A percentile compares a stretch with the other conserved stretches of the same genome.
phyloP scores from a whole-genome alignment of 2,329 filamentous ascomycete species.

The Phialemonium atrogriseum region DNA sequence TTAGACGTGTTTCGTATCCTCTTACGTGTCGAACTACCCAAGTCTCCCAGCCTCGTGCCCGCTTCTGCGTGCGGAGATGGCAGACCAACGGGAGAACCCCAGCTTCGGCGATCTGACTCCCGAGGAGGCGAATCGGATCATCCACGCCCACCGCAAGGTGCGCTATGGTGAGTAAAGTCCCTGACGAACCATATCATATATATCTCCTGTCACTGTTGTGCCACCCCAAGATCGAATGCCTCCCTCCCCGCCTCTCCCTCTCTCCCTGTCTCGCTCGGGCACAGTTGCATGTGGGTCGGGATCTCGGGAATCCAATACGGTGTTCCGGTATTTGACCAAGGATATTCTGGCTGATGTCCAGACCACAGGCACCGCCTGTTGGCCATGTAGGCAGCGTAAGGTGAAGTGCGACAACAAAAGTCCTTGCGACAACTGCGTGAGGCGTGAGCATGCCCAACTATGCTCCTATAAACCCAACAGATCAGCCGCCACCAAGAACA shows the following conservation, averaged over 20 bases:
- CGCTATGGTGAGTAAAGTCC: slow-evolving; percentile 49
- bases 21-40: too few species aligned
- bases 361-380: slow-evolving; percentile 50
- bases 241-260: too few species aligned
- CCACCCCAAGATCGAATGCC: too few species aligned
- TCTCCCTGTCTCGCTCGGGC: too few species aligned
- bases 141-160: slow-evolving; percentile 61
- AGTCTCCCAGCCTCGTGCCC: background rate
- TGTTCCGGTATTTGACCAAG: background rate
- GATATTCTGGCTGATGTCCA: background rate
- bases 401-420: slow-evolving; percentile 64
- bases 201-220: background rate
- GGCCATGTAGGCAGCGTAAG: slow-evolving; percentile 60
- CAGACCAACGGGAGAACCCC: slow-evolving; percentile 34
- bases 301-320: too few species aligned
- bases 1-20: background rate
- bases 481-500: slow-evolving; percentile 25
- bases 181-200: slow-evolving; percentile 2
- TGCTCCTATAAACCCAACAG: slow-evolving; percentile 61
- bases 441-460: slow-evolving; percentile 54
- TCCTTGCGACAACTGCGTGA: slow-evolving; percentile 60
- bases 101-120: slow-evolving; percentile 51
- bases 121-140: slow-evolving; percentile 60
- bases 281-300: too few species aligned
- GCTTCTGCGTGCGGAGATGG: slow-evolving; percentile 21